Conservation (phyloP, 2,329 filamentous ascomycete species). For the Ascochyta viciae-villosae region DNA sequence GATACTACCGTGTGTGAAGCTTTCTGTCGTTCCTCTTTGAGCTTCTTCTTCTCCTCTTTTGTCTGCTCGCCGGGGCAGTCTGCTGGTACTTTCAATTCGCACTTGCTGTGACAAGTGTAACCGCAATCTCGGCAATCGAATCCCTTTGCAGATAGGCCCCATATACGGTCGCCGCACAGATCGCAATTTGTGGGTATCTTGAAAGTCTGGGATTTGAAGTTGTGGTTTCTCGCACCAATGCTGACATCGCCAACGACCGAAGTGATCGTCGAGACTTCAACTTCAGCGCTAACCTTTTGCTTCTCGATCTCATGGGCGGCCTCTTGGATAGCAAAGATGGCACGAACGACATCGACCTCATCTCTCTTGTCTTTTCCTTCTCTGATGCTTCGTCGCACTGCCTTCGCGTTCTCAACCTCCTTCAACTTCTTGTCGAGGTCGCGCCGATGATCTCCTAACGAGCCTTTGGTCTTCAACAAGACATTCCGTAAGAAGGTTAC, state of each 20-base stretch:
- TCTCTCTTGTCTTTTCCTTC: constrained; percentile 88
- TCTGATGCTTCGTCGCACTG: constrained; percentile 75
- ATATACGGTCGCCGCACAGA: constrained; percentile 93
- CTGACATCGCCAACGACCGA: constrained; percentile 89
- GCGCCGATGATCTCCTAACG: constrained; percentile 78
- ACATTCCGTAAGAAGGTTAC: constrained; percentile 93
- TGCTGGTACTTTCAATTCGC: constrained; percentile 97
- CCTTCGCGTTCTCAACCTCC: constrained; percentile 81
- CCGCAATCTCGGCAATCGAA: constrained; percentile 96
- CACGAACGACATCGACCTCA: constrained; percentile 82
- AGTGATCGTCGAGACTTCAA: constrained; percentile 94
- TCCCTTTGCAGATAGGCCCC: constrained; percentile 95
- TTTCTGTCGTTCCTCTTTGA: constrained; percentile 85
- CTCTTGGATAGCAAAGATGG: constrained; percentile 86
- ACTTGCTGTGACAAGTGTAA: constrained; percentile 98
- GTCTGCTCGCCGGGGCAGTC: constrained; percentile 92
- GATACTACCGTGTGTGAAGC: constrained; percentile 67
- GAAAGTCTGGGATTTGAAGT: constrained; percentile 98
- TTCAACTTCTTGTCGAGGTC: constrained; percentile 86
- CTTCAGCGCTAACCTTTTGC: constrained; percentile 84
- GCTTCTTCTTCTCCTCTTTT: constrained; percentile 94
- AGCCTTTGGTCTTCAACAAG: constrained; percentile 85
- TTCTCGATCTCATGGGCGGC: constrained; percentile 83
- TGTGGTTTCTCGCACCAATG: constrained; percentile 90
- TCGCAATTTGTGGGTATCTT: constrained; percentile 99